Evolutionary conservation across 805 yeast genomes (phyloP), one percentile per base, ranked within the genome.

Genomic region (Yarrowia deformans): DNA sequence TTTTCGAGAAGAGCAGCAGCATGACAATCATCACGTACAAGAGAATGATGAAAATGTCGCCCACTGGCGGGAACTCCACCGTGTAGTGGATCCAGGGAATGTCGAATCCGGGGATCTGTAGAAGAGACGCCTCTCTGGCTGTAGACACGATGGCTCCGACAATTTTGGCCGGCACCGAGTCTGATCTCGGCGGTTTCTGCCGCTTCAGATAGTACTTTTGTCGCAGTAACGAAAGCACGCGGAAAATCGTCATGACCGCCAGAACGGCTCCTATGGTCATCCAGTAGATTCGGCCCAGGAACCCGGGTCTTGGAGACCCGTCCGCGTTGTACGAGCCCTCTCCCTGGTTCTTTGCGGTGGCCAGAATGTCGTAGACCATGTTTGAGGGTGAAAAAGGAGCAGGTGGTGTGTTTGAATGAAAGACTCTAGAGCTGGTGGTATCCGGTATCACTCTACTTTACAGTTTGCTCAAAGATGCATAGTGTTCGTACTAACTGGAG

Each of bases 241-340:
- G 29, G 71, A 29, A 9, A 70, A 43, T 5, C 70, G 70, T 66
- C 42, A 66, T 32, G 14, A 70, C 48, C 2, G 67, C 73, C n/a
- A 74, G 39, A 42, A 73, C 18, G 8, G 72, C 69, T 12, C 76
- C 76, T 29, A 73, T 69, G 16, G 58, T 71, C 9, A 70, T 72
- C 76, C 76, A 74, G 70, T 69, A 73, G 70, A 73, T 67, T 45
- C 70, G 39, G 13, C 74, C 77, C 34, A 73, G 64, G 42, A 70
- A 74, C 10, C 75, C 76, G 7, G 76, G 76, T 32, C 74, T 73
- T 8, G 74, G 76, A 8, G 50, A 37, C 29, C 50, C 58, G 40
- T 39, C 69, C 3, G 58, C 10, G 70, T 60, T 66, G 69, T 68
- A 68, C 8, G 69, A 66, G 19, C 70, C 54, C 46, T 46, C 48